Evolutionary conservation across 176 grass and related monocot species (phyloP).

Genomic region (Hsuehochloa calcarea): DNA sequence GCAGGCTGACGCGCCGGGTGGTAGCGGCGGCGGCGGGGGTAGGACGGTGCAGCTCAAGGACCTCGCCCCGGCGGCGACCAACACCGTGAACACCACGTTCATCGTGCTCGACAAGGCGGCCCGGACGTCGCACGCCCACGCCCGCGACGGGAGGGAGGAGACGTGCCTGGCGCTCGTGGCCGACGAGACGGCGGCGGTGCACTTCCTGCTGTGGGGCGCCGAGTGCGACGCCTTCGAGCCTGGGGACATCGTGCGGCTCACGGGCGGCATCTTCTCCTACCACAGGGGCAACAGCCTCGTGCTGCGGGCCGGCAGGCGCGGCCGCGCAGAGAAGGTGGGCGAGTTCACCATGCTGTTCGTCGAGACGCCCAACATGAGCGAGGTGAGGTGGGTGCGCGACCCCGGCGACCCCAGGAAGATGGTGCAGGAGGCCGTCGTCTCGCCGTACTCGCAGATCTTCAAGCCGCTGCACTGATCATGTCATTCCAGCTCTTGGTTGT

Average conservation of each 20-base stretch:
- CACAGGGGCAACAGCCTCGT: conserved; percentile 54
- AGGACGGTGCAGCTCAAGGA: conserved; percentile 52
- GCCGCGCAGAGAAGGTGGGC: conserved; percentile 51
- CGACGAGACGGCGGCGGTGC: conserved; percentile 62
- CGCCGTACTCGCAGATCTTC: conserved; percentile 52
- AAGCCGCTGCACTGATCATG: conserved; percentile 36
- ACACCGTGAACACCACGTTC: conserved; percentile 69
- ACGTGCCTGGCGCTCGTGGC: conserved; percentile 70
- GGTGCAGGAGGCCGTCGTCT: conserved; percentile 58
- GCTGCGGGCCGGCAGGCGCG: conserved; percentile 65
- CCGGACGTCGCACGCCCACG: neutral
- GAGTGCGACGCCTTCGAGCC: conserved; percentile 74
- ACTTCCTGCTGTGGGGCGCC: conserved; percentile 80
- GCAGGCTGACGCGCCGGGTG: conserved; percentile 6
- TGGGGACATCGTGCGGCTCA: conserved; percentile 69
- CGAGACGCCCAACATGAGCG: conserved; percentile 89
- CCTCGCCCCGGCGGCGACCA: conserved; percentile 62
- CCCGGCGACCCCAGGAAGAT: conserved; percentile 42
- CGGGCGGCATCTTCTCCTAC: conserved; percentile 72
- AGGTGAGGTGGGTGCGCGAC: conserved; percentile 51
- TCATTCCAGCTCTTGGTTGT: neutral
- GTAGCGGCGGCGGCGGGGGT: neutral
- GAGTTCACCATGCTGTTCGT: conserved; percentile 86
- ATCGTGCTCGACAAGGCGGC: conserved; percentile 68
- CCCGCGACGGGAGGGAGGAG: conserved; percentile 31